A percentile compares a stretch with the other conserved stretches of the same genome.
These are phyloP conservation scores for Schwanniomyces sp. DNA, from an alignment of 805 yeast genomes.

Conservation along the genomic window DNA sequence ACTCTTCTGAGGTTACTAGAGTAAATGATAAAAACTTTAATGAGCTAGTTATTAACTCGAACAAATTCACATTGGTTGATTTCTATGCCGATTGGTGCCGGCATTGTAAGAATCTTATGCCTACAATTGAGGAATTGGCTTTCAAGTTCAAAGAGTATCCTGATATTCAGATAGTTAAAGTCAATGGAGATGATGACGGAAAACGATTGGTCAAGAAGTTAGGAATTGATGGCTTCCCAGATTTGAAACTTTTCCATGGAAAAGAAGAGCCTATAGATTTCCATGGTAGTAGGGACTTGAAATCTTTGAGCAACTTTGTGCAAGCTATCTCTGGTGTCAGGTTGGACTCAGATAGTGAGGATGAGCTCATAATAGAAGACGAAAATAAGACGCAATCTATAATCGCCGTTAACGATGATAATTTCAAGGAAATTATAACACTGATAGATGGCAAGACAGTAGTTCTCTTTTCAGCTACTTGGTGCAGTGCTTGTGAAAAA, in stretches of 20 bases:
- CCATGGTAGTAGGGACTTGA: slow-evolving; percentile 53
- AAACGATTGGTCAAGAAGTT: slow-evolving; percentile 49
- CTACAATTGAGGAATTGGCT: slow-evolving; percentile 42
- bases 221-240: slow-evolving; percentile 65
- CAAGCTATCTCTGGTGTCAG: slow-evolving; percentile 35
- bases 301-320: slow-evolving; percentile 52
- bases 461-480: slow-evolving; percentile 57
- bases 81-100: slow-evolving; percentile 73
- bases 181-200: slow-evolving; percentile 60
- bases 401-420: slow-evolving; percentile 35
- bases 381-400: slow-evolving; percentile 9
- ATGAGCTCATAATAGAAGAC: slow-evolving; percentile 11
- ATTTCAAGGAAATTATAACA: slow-evolving; percentile 42
- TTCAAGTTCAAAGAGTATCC: slow-evolving; percentile 24
- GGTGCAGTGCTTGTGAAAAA: slow-evolving; percentile 60
- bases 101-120: slow-evolving; percentile 61
- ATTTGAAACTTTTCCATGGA: slow-evolving; percentile 57
- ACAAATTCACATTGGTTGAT: slow-evolving; percentile 44
- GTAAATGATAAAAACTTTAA: slow-evolving; percentile 54
- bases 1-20: slow-evolving; percentile 29
- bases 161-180: slow-evolving; percentile 50
- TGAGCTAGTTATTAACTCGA: slow-evolving; percentile 55
- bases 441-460: slow-evolving; percentile 27
- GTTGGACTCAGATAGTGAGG: slow-evolving; percentile 7
- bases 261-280: slow-evolving; percentile 52